Base-by-base conservation (phyloP, 495 filamentous ascomycete species). In the Trichoderma asperelloides region DNA sequence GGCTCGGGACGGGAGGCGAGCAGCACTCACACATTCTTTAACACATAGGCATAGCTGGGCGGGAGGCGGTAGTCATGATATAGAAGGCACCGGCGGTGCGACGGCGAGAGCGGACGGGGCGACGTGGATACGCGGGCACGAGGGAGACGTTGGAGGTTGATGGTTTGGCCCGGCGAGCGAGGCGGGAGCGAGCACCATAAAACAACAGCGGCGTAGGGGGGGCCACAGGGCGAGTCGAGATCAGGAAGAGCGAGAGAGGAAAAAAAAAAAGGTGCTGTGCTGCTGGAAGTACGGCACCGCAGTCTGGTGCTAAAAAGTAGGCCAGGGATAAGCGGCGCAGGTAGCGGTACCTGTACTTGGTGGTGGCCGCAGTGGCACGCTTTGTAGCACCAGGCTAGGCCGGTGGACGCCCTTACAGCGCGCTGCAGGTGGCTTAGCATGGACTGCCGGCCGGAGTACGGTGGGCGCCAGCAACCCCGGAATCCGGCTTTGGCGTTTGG, bases 1-100 rank as follows among this genome's bases (percentile, higher is more conserved):
- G 37, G 62, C 62, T 37, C 27, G 27, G 62, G 30, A 27, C 15
- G 37, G 23, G 30, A 37, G 62, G 13, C 8, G 62, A 63, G 28
- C 18, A 27, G 37, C 33, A 65, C 64, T 65, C 45, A 65, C 64
- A 65, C 64, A 65, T 65, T 41, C 64, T 65, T 65, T 65, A 65
- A 41, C 18, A 65, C 64, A 65, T 65, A 65, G 11, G 18, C 9
- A 47, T 7, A 2, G 16, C 27, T 23, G 28, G 16, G 9, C 49
- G 23, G 49, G 49, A 57, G 49, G 49, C 49, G 49, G 49, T 21
- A 57, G 55, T 60, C 55, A 60, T 60, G 55, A 21, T 60, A 23
- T 30, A 30, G 16, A 25, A 28, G 23, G 49, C 18, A 57, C 49
- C 49, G 49, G 49, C 49, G 49, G 49, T 57, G 55, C 55, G 55